These are phyloP conservation scores for Neurospora crassa DNA, from an alignment of 2,329 filamentous ascomycete species.

Conservation along the genomic window DNA sequence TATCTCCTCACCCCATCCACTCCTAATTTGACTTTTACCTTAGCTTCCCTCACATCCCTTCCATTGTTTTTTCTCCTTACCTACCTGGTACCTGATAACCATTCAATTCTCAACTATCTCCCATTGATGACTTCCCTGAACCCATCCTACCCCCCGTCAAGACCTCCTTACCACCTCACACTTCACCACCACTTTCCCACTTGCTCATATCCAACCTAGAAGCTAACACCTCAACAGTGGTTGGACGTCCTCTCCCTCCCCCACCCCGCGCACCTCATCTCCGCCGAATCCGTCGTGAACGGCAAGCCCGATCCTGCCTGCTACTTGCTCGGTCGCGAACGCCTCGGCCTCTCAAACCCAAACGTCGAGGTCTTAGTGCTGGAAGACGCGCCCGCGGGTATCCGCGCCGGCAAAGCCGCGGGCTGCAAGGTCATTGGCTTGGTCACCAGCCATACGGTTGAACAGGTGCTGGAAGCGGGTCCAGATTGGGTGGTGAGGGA, in stretches of 20 bases:
- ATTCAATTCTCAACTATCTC: not conserved
- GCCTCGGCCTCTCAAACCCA: slow-evolving; percentile 42
- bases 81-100: not conserved
- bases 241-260: slow-evolving; percentile 57
- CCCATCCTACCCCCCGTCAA: not conserved
- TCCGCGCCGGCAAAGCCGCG: slow-evolving; percentile 72
- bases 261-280: slow-evolving; percentile 56
- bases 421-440: slow-evolving; percentile 80
- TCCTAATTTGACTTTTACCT: not conserved
- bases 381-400: slow-evolving; percentile 83
- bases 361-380: slow-evolving; percentile 59
- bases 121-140: too few species aligned
- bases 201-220: not conserved
- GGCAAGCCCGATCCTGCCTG: slow-evolving; percentile 73
- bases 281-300: slow-evolving; percentile 63
- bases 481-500: slow-evolving; percentile 84
- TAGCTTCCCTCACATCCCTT: not conserved
- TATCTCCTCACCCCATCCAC: not conserved
- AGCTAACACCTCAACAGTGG: slow-evolving; percentile 37
- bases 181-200: not conserved
- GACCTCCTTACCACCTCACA: not conserved
- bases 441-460: slow-evolving; percentile 69
- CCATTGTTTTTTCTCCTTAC: not conserved
- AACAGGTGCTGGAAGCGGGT: slow-evolving; percentile 62
- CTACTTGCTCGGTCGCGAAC: slow-evolving; percentile 58